Conservation (phyloP, 495 filamentous ascomycete genomes). For the Aspergillus ellipticus region DNA sequence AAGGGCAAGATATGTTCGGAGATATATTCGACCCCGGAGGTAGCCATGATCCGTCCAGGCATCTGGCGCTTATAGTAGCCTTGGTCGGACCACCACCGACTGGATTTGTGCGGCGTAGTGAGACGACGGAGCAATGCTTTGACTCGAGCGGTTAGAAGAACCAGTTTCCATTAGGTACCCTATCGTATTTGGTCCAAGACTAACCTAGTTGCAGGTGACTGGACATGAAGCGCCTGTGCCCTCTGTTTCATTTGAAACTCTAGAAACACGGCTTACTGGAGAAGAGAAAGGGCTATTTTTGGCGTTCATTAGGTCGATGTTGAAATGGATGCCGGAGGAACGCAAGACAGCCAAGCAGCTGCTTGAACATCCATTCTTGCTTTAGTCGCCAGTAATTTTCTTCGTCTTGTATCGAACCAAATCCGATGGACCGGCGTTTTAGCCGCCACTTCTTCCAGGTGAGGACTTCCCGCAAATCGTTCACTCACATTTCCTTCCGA, state of each 20-base stretch:
- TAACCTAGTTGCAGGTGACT: slow-evolving; percentile 22
- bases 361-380: slow-evolving; percentile 32
- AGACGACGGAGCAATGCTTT: slow-evolving; percentile 35
- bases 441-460: too few relatives aligned
- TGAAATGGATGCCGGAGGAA: slow-evolving; percentile 37
- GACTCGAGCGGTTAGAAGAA: slow-evolving; percentile 27
- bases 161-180: slow-evolving; percentile 2
- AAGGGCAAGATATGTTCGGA: slow-evolving; percentile 40
- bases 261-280: slow-evolving; percentile 29
- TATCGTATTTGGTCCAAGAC: slow-evolving; percentile 8
- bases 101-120: slow-evolving; percentile 33
- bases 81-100: slow-evolving; percentile 42
- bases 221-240: slow-evolving; percentile 24
- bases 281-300: slow-evolving; percentile 33
- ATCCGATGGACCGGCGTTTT: too few relatives aligned
- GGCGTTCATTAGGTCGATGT: slow-evolving; percentile 32
- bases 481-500: too few relatives aligned
- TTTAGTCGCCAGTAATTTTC: neutral
- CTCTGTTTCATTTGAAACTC: slow-evolving; percentile 19
- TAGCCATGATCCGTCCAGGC: slow-evolving; percentile 31
- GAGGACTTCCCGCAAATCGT: too few relatives aligned
- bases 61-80: slow-evolving; percentile 42
- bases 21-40: slow-evolving; percentile 29
- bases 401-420: neutral
- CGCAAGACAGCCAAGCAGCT: slow-evolving; percentile 38